Evolutionary conservation across 768 basidiomycete genomes (phyloP), one percentile per base, ranked within the genome.

Genomic region (Hirschioporus abietinus): DNA sequence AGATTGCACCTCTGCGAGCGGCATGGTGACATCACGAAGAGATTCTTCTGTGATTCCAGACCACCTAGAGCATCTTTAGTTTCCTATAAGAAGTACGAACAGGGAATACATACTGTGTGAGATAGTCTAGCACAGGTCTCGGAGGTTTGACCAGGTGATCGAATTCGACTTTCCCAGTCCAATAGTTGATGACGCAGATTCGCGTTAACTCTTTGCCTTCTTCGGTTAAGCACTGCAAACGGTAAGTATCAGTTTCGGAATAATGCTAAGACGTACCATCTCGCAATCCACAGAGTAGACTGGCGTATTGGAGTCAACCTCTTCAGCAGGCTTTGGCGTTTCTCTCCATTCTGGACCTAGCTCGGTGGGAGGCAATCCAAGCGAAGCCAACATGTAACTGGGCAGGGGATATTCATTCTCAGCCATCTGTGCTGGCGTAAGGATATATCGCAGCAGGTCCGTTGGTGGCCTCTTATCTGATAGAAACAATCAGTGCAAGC

Each of bases 201-300:
- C 95, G 81, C 1, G 96, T 89, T 17, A 99, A 82, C 74, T 94
- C 93, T 70, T 92, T 95, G 9, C 95, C 96, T 65, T 92, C 91
- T 72, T 90, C 90, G 1, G 95, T 96, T 75, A 90, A 70, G 74
- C 95, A 96, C 95, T 97, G 69, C 1, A 24, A 60, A 7, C n/a
- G 25, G 12, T 8, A 61, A 61, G 3, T 18, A 25, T 34, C 1
- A 34, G 23, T 25, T 7, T 18, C 15, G 18, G 10, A 15, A 15
- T 24, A 8, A 61, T 7, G 15, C 3, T 18, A 17, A 8, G 24
- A 23, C 23, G 6, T 5, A 93, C 96, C 96, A 98, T 98, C 76
- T 98, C 96, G 76, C 96, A 99, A 81, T 99, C 96, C 61, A 99
- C 84, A 0, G 93, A 93, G 65, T 92, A 88, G 26, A 96, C 84